These are phyloP conservation scores for Candida takata DNA, from an alignment of 805 yeast genomes.

Conservation along the genomic window DNA sequence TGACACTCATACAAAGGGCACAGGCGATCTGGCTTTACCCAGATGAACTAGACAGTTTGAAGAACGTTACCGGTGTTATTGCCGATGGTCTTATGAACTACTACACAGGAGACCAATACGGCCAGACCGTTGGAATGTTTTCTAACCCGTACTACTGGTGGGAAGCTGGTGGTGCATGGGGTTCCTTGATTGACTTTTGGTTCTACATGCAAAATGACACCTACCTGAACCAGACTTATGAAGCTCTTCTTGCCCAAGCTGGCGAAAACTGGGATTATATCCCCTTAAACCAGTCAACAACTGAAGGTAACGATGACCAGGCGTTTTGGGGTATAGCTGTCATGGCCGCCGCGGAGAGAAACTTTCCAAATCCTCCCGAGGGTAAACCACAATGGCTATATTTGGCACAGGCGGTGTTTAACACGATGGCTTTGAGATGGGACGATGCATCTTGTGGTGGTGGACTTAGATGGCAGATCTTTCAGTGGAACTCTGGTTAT, in stretches of 20 bases:
- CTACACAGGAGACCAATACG: slow-evolving; percentile 53
- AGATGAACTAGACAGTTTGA: slow-evolving; percentile 24
- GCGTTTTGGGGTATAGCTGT: slow-evolving; percentile 89
- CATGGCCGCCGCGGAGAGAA: slow-evolving; percentile 78
- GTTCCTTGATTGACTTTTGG: slow-evolving; percentile 56
- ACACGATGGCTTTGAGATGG: slow-evolving; percentile 81
- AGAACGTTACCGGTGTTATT: slow-evolving; percentile 47
- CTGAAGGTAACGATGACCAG: slow-evolving; percentile 93
- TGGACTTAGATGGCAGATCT: slow-evolving; percentile 90
- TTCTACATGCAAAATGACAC: slow-evolving; percentile 62
- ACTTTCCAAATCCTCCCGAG: slow-evolving; percentile 63
- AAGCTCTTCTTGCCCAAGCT: slow-evolving; percentile 57
- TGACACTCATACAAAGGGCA: slow-evolving; percentile 1
- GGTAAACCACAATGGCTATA: slow-evolving; percentile 66
- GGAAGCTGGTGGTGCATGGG: slow-evolving; percentile 80
- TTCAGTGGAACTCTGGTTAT: slow-evolving; percentile 82
- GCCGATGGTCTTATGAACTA: slow-evolving; percentile 69
- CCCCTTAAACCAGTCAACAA: slow-evolving; percentile 73
- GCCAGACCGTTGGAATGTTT: slow-evolving; percentile 71
- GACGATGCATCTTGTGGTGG: slow-evolving; percentile 58
- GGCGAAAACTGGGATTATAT: slow-evolving; percentile 62
- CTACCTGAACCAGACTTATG: slow-evolving; percentile 45
- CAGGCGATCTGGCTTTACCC: slow-evolving; percentile 23
- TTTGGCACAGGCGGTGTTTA: slow-evolving; percentile 77
- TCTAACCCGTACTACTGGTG: slow-evolving; percentile 80